Evolutionary conservation across 2,329 filamentous ascomycete genomes (phyloP).

Genomic region (Chaetomium olivaceum): DNA sequence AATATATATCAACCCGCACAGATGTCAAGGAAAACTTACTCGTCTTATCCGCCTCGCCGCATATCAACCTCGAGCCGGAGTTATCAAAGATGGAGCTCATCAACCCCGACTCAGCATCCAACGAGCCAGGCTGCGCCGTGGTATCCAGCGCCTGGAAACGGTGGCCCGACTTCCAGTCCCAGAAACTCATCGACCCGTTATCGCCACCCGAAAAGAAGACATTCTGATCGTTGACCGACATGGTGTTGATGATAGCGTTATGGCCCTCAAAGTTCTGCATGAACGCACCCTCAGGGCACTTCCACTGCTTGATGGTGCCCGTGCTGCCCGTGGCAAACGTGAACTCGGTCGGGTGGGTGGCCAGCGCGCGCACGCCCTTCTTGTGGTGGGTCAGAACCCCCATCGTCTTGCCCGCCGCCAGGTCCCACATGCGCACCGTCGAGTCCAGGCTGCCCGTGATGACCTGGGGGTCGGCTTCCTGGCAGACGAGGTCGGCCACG

Average conservation of each 20-base stretch:
- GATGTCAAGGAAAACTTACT: slow-evolving; percentile 49
- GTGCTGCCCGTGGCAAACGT: slow-evolving; percentile 94
- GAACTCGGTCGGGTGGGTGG: slow-evolving; percentile 87
- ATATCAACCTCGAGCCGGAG: slow-evolving; percentile 85
- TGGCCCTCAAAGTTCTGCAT: slow-evolving; percentile 99
- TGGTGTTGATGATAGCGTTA: slow-evolving; percentile 92
- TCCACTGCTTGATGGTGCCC: slow-evolving; percentile 98
- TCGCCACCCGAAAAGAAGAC: slow-evolving; percentile 93
- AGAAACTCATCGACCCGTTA: slow-evolving; percentile 95
- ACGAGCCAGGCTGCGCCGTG: slow-evolving; percentile 86
- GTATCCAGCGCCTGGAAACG: slow-evolving; percentile 88
- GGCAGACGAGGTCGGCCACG: slow-evolving; percentile 84
- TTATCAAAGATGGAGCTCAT: slow-evolving; percentile 93
- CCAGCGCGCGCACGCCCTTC: slow-evolving; percentile 85
- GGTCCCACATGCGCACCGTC: slow-evolving; percentile 90
- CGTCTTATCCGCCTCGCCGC: slow-evolving; percentile 95
- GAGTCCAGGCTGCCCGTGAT: slow-evolving; percentile 91
- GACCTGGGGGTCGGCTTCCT: slow-evolving; percentile 95
- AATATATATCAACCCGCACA: too few species aligned
- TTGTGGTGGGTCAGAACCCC: slow-evolving; percentile 97
- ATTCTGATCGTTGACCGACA: slow-evolving; percentile 92
- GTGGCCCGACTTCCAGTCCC: slow-evolving; percentile 98
- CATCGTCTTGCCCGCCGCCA: slow-evolving; percentile 95
- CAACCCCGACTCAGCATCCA: slow-evolving; percentile 91
- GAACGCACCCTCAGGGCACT: slow-evolving; percentile 94